A percentile compares a stretch with the other conserved stretches of the same genome.
Evolutionary conservation across 108 stramenopile genomes (phyloP).

Genomic region (Pseudonitzschia multistriata): DNA sequence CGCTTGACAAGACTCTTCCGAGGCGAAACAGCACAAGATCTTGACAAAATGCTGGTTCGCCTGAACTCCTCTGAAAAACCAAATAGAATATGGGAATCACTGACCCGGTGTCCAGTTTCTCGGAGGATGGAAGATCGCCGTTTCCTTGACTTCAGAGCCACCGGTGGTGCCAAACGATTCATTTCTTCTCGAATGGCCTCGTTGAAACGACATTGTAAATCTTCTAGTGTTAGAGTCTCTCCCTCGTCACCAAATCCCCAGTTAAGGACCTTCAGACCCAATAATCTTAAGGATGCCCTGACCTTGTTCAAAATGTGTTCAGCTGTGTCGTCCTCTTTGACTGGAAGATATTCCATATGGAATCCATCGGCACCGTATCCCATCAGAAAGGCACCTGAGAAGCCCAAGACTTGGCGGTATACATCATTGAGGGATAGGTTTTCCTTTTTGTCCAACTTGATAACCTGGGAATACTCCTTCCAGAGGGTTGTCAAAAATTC

Average conservation of each 20-base stretch:
- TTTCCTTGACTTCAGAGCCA: background rate
- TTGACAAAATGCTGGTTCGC: background rate
- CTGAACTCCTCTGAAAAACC: background rate
- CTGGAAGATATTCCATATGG: conserved; percentile 18
- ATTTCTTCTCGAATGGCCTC: conserved; percentile 15
- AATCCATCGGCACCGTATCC: background rate
- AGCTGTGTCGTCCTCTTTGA: conserved; percentile 1
- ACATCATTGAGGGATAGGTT: background rate
- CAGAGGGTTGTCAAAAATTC: conserved; percentile 1
- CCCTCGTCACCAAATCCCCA: background rate
- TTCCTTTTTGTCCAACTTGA: background rate
- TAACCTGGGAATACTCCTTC: conserved; percentile 5
- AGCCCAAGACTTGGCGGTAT: conserved; percentile 11
- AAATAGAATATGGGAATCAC: conserved; percentile 6
- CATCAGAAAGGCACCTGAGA: conserved; percentile 7
- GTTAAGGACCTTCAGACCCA: conserved; percentile 4
- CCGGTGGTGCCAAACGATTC: background rate
- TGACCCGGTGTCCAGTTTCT: conserved; percentile 5
- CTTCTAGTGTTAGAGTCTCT: background rate
- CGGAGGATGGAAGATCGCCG: conserved; percentile 23
- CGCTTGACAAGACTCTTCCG: too few relatives aligned
- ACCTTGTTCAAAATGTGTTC: background rate
- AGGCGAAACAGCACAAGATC: too few relatives aligned
- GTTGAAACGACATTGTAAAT: background rate
- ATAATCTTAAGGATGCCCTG: conserved; percentile 9